phyloP scores from a whole-genome alignment of 495 filamentous ascomycete genomes.

The Chaetomium fimeti region DNA sequence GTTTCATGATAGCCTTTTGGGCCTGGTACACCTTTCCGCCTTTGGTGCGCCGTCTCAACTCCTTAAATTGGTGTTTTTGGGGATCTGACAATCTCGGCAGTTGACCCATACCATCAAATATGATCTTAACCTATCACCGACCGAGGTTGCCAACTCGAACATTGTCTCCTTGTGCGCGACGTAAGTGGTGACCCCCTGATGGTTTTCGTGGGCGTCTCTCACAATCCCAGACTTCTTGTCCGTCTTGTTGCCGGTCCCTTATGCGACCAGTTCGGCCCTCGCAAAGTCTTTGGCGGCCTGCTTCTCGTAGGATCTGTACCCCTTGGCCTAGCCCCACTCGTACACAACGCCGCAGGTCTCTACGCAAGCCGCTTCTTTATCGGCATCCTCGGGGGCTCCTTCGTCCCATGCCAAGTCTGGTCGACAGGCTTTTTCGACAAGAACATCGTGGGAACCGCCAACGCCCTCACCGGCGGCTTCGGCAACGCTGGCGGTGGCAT shows the following conservation, averaged over 20 bases:
- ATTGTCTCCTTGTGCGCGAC: slow-evolving; percentile 65
- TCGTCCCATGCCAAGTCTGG: slow-evolving; percentile 97
- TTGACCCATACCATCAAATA: slow-evolving; percentile 72
- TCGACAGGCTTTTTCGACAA: slow-evolving; percentile 95
- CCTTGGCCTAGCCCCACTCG: slow-evolving; percentile 76
- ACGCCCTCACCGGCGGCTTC: slow-evolving; percentile 79
- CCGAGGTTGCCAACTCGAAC: slow-evolving; percentile 84
- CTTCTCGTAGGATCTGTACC: slow-evolving; percentile 77
- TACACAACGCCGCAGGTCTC: slow-evolving; percentile 66
- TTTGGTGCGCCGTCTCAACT: slow-evolving; percentile 49
- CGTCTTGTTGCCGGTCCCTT: slow-evolving; percentile 76
- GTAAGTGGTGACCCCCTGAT: not conserved
- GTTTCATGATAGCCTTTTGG: slow-evolving; percentile 94
- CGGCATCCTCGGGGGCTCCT: slow-evolving; percentile 84
- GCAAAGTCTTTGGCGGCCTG: slow-evolving; percentile 74
- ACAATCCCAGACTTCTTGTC: too few species aligned
- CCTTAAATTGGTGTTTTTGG: not conserved
- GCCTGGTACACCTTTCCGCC: slow-evolving; percentile 89
- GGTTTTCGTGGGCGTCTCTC: too few species aligned
- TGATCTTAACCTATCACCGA: slow-evolving; percentile 68
- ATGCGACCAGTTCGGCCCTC: slow-evolving; percentile 83
- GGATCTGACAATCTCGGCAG: slow-evolving; percentile 23
- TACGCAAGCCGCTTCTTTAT: slow-evolving; percentile 85
- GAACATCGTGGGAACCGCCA: slow-evolving; percentile 88
- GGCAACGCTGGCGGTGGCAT: slow-evolving; percentile 93